Conservation (phyloP, 2,329 filamentous ascomycete species). For the Pseudogymnoascus sp. region DNA sequence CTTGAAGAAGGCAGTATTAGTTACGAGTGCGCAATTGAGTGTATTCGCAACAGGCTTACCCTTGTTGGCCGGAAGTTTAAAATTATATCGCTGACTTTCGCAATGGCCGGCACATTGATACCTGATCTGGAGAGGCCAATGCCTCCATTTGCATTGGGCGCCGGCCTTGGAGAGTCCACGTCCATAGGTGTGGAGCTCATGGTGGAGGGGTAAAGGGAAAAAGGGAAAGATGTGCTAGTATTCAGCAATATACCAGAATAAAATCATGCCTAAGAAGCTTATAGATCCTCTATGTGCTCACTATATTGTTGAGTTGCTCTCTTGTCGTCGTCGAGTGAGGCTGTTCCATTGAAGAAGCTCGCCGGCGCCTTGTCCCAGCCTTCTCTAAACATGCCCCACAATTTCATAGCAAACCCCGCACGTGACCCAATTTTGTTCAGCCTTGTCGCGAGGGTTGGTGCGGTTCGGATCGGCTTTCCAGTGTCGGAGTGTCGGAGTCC, state of each 20-base stretch:
- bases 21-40: slow-evolving; percentile 12
- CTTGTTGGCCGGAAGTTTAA: slow-evolving; percentile 70
- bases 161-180: slow-evolving; percentile 23
- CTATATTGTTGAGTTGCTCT: not conserved
- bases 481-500: not conserved
- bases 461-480: slow-evolving; percentile 3
- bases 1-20: slow-evolving; percentile 27
- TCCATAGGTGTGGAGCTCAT: slow-evolving; percentile 25
- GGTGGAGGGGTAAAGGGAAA: not conserved
- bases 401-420: not conserved
- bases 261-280: not conserved
- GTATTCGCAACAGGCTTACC: slow-evolving; percentile 37
- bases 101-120: slow-evolving; percentile 31
- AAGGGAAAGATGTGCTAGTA: not conserved
- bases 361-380: not conserved
- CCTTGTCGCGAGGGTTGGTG: not conserved
- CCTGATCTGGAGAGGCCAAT: slow-evolving; percentile 18
- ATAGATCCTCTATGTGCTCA: not conserved
- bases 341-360: not conserved
- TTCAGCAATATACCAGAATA: not conserved
- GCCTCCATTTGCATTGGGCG: slow-evolving; percentile 12
- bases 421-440: not conserved
- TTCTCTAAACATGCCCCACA: not conserved
- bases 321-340: not conserved
- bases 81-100: slow-evolving; percentile 71